Evolutionary conservation across 2,329 filamentous ascomycete genomes (phyloP).

Genomic region (Verticillium albo-atrum): DNA sequence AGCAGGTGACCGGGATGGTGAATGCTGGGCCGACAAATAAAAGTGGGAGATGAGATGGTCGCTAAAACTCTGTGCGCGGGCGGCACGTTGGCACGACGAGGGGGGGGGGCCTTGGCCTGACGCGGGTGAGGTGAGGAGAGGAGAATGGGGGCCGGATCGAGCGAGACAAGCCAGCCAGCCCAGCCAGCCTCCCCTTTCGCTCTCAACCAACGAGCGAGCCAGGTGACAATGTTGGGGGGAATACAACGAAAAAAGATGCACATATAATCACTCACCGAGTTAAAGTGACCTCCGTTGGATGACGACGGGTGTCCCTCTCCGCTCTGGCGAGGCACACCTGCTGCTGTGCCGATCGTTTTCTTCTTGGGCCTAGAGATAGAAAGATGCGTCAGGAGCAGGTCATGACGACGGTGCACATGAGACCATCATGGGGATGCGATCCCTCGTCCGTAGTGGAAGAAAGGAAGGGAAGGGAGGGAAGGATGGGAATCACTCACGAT

Average conservation of each 20-base stretch:
- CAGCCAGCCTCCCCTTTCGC: not conserved
- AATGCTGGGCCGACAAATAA: not conserved
- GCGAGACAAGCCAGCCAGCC: no score
- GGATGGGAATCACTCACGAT: slow-evolving; percentile 56
- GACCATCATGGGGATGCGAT: not conserved
- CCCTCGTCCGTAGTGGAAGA: not conserved
- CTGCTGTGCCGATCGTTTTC: slow-evolving; percentile 65
- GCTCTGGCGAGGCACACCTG: slow-evolving; percentile 61
- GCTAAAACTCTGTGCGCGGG: slow-evolving; percentile 11
- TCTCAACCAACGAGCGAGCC: not conserved
- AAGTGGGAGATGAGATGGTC: slow-evolving; percentile 13
- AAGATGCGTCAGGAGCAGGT: slow-evolving; percentile 17
- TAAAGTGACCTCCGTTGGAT: slow-evolving; percentile 47
- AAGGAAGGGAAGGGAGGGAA: slow-evolving; percentile 3
- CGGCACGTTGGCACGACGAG: not conserved
- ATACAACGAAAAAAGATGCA: not conserved
- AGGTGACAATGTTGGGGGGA: not conserved
- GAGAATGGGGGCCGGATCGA: not conserved
- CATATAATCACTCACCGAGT: slow-evolving; percentile 43
- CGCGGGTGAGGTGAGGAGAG: not conserved
- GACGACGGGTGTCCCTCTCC: slow-evolving; percentile 61
- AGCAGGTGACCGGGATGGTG: not conserved
- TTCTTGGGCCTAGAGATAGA: slow-evolving; percentile 61
- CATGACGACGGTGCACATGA: not conserved
- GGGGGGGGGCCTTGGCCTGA: not conserved